Conservation (phyloP, 2,329 filamentous ascomycete genomes). For the Penicillium glabrum region DNA sequence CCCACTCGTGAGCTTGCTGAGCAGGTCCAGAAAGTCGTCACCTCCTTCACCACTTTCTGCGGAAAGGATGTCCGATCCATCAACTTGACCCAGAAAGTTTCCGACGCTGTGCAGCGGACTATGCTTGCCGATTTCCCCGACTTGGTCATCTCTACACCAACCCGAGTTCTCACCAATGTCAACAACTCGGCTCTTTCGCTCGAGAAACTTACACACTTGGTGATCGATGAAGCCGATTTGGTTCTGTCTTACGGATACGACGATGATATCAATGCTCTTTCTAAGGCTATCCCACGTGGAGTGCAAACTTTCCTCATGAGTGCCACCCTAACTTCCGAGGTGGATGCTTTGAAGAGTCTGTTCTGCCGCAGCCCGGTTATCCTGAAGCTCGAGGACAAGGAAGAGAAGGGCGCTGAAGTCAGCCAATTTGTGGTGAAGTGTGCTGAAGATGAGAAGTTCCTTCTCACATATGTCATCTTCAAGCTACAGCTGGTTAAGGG, state of each 20-base stretch:
- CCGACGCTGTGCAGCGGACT: conserved; percentile 82
- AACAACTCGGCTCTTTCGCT: conserved; percentile 70
- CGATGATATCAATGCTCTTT: conserved; percentile 79
- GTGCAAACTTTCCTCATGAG: conserved; percentile 93
- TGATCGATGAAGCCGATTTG: conserved; percentile 92
- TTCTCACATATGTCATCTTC: conserved; percentile 90
- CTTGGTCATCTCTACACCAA: conserved; percentile 85
- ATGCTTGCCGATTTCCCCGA: conserved; percentile 84
- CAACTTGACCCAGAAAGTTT: conserved; percentile 88
- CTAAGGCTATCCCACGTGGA: conserved; percentile 75
- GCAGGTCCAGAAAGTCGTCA: conserved; percentile 79
- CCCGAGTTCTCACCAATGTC: conserved; percentile 76
- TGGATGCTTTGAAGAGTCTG: conserved; percentile 78
- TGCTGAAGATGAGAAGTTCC: conserved; percentile 95
- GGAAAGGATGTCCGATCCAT: conserved; percentile 77
- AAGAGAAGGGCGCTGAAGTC: conserved; percentile 72
- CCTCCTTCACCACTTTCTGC: conserved; percentile 77
- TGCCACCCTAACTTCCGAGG: conserved; percentile 83
- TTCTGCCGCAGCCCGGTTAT: conserved; percentile 81
- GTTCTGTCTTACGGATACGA: conserved; percentile 93
- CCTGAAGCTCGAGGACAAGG: conserved; percentile 78
- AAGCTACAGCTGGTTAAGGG: conserved; percentile 92
- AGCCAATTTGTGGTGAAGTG: conserved; percentile 89
- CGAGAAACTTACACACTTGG: conserved; percentile 70
- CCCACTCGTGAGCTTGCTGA: conserved; percentile 93